Evolutionary conservation across 805 yeast species (phyloP).

Genomic region (Zygosaccharomyces siamensis): DNA sequence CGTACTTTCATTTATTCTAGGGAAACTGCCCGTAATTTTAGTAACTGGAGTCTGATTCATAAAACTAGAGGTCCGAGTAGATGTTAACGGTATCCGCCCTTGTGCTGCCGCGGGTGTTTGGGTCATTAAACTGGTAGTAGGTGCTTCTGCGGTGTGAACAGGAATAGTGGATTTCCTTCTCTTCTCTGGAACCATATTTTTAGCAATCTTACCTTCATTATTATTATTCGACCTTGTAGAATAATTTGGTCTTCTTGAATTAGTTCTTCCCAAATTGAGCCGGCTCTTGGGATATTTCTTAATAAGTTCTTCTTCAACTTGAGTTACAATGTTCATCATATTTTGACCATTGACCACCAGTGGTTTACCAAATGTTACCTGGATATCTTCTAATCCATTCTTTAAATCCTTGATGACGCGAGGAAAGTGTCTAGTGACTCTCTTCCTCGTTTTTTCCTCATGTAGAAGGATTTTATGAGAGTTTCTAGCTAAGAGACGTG

Average conservation of each 20-base stretch:
- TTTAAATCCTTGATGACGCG: constrained; percentile 50
- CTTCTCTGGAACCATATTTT: neutral
- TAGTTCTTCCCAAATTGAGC: constrained; percentile 13
- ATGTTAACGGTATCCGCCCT: neutral
- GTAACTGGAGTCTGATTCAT: constrained; percentile 14
- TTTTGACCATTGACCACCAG: constrained; percentile 31
- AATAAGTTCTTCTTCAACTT: constrained; percentile 33
- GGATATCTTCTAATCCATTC: constrained; percentile 45
- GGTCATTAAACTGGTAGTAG: neutral
- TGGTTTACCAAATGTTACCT: constrained; percentile 37
- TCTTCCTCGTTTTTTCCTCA: constrained; percentile 74
- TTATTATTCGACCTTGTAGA: neutral
- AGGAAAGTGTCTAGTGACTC: constrained; percentile 65
- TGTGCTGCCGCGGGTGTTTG: neutral
- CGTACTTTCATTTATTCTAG: neutral
- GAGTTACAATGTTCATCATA: constrained; percentile 26
- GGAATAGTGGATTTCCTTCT: neutral
- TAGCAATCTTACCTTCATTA: neutral
- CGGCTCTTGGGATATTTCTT: constrained; percentile 34
- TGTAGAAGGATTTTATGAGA: constrained; percentile 72
- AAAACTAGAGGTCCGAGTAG: neutral
- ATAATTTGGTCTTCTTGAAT: neutral
- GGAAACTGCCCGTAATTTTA: neutral
- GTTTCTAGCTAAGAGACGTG: constrained; percentile 67
- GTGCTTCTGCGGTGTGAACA: neutral